These are phyloP conservation scores for Boletus sensibilis DNA, from an alignment of 768 basidiomycete genomes.

Conservation along the genomic window DNA sequence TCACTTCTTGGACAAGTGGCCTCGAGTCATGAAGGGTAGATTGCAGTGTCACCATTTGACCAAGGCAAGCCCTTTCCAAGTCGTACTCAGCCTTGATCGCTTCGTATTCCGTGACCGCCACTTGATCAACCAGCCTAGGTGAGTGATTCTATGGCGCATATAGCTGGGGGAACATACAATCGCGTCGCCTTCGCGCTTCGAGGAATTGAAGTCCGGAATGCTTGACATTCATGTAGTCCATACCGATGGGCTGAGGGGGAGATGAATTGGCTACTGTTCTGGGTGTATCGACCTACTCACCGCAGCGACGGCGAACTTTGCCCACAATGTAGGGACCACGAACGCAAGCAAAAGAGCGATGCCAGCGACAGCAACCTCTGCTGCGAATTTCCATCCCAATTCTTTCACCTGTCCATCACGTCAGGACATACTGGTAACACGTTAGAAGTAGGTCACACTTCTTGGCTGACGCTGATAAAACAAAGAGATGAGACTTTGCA, in stretches of 20 bases:
- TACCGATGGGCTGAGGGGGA: conserved; percentile 1
- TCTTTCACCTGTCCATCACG: conserved; percentile 13
- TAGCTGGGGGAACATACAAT: conserved; percentile 4
- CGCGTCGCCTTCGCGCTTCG: neutral
- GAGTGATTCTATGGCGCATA: neutral
- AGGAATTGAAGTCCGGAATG: conserved; percentile 6
- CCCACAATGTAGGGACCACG: conserved; percentile 11
- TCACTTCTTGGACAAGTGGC: conserved; percentile 22
- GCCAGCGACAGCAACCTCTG: conserved; percentile 13
- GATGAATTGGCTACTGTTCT: neutral
- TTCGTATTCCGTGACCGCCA: conserved; percentile 8
- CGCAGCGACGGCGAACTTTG: neutral
- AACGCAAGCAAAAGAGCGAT: conserved; percentile 16
- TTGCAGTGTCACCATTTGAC: conserved; percentile 17
- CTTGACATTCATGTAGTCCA: conserved; percentile 5
- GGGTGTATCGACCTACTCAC: neutral
- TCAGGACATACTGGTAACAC: neutral
- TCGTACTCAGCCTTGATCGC: conserved; percentile 8
- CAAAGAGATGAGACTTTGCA: neutral
- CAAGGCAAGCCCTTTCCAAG: conserved; percentile 12
- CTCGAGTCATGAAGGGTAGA: conserved; percentile 7
- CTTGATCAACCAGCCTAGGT: conserved; percentile 5
- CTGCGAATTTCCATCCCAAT: conserved; percentile 17
- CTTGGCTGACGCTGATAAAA: conserved; percentile 14
- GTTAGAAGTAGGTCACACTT: conserved; percentile 3